Evolutionary conservation across 2,329 filamentous ascomycete genomes (phyloP), one percentile per base, ranked within the genome.

Genomic region (Cladosporium colombiae): DNA sequence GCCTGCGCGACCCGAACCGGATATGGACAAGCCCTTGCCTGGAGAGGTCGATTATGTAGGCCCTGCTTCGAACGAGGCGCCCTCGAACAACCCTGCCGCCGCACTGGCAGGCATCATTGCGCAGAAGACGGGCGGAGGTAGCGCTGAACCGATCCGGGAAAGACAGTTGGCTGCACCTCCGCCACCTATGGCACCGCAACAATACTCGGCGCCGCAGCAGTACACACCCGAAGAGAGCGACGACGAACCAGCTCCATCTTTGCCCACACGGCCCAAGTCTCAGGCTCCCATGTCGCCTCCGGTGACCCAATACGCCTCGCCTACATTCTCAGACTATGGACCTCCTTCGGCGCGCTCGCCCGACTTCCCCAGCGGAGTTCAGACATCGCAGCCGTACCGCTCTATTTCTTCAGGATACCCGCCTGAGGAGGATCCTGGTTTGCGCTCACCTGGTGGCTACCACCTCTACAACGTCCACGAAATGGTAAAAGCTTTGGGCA

Each of bases 381-480:
- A 81, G 65, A 79, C 83, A 58, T 88, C 86, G 2, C 85, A 85
- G 31, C 85, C 86, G 8, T 83, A 84, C 71, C 75, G 85, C 72
- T 78, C 79, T 58, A 76, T 80, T 29, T 71, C 71, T n/a, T 65
- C 67, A 14, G 66, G 69, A 40, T 70, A 62, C 55, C 65, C 56
- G 35, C 57, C 37, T 40, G 63, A 69, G 37, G 61, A 65, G 18
- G 65, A 67, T 14, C 64, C 68, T 2, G 46, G 50, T 29, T 31
- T 61, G 18, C 67, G 65, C 33, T 89, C 89, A 1, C 91, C 91
- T 5, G 91, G 91, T 21, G 92, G 91, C 1, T 98, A 93, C 75
- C 93, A 96, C 75, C 84, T 98, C 78, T 98, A 97, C 80, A 97
- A 97, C 73, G 93, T 98, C 73, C 96, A 93, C 76, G 94, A 98